These are phyloP conservation scores for Aspergillus incahuasiensis DNA, from an alignment of 495 filamentous ascomycete genomes.

Conservation along the genomic window DNA sequence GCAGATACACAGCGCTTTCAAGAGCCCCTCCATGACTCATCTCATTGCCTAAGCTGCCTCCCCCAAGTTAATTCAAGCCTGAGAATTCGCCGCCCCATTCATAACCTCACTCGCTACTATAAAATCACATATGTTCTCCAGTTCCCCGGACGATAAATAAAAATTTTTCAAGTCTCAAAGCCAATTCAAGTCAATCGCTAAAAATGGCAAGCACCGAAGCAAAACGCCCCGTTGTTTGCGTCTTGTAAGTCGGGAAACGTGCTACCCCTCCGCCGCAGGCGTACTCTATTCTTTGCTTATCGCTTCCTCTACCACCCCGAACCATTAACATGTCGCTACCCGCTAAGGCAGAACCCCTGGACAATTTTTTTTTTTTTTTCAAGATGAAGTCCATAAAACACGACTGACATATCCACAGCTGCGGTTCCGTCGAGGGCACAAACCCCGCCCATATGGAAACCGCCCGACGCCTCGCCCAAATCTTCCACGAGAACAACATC, in stretches of 20 bases:
- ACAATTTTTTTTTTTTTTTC: too few relatives aligned
- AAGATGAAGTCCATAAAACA: too few relatives aligned
- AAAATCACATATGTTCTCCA: not conserved
- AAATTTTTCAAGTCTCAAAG: not conserved
- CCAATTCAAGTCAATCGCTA: not conserved
- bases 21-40: not conserved
- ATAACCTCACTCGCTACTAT: not conserved
- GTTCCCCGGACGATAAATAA: not conserved
- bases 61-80: not conserved
- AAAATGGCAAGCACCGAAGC: slow-evolving; percentile 32
- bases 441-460: slow-evolving; percentile 66
- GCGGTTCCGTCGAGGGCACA: slow-evolving; percentile 69
- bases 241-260: slow-evolving; percentile 56
- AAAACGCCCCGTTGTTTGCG: slow-evolving; percentile 62
- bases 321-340: not conserved
- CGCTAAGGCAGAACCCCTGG: too few relatives aligned
- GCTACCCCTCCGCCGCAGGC: slow-evolving; percentile 10
- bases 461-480: slow-evolving; percentile 69
- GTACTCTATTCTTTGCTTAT: not conserved
- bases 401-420: slow-evolving; percentile 49
- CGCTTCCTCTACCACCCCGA: not conserved
- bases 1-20: not conserved
- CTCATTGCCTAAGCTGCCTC: not conserved
- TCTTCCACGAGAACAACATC: slow-evolving; percentile 70
- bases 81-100: not conserved